These are phyloP conservation scores for Zygosaccharomyces pseudobailii DNA, from an alignment of 1,139 yeast species.

Conservation along the genomic window DNA sequence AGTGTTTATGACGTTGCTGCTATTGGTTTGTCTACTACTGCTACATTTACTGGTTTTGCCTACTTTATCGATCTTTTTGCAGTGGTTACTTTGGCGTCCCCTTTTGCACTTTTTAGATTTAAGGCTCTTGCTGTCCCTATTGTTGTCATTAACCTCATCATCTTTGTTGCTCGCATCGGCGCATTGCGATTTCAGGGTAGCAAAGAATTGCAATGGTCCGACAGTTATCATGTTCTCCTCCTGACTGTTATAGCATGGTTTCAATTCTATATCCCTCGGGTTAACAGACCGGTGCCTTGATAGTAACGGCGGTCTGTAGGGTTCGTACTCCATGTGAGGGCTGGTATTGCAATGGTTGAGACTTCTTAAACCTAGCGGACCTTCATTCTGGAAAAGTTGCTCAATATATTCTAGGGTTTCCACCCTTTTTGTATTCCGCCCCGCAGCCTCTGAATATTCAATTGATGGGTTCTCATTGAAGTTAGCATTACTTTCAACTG, in stretches of 20 bases:
- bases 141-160: constrained; percentile 1
- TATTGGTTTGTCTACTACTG: neutral
- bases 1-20: too few relatives aligned
- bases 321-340: constrained; percentile 1
- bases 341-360: neutral
- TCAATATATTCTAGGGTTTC: constrained; percentile 25
- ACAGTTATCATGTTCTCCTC: constrained; percentile 10
- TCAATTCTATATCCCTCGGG: constrained; percentile 24
- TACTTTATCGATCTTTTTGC: neutral
- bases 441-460: neutral
- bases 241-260: constrained; percentile 5
- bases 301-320: constrained; percentile 4
- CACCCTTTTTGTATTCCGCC: constrained; percentile 9
- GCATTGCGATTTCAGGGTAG: constrained; percentile 10
- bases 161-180: constrained; percentile 1
- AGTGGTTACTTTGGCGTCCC: neutral
- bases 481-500: neutral
- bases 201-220: constrained; percentile 13
- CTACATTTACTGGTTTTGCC: neutral
- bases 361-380: constrained; percentile 6
- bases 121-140: neutral
- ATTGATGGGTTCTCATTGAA: neutral
- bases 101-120: neutral
- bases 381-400: constrained; percentile 5
- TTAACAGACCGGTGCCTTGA: constrained; percentile 18